These are phyloP conservation scores for Talaromyces wortmannii DNA, from an alignment of 495 filamentous ascomycete genomes.

Conservation along the genomic window DNA sequence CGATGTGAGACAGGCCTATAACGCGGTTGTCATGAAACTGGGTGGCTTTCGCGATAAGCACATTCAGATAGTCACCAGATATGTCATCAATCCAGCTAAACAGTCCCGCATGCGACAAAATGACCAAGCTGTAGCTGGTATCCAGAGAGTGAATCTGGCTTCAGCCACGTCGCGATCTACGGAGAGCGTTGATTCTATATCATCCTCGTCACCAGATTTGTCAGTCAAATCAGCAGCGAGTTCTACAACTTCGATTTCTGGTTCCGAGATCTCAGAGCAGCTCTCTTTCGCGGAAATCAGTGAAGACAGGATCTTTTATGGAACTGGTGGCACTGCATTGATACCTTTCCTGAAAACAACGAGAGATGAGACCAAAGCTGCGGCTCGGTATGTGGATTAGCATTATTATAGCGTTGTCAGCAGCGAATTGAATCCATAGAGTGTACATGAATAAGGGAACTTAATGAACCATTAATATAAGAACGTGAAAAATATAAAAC, in stretches of 20 bases:
- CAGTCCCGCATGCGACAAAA: constrained; percentile 28
- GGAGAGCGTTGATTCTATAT: not conserved
- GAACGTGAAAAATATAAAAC: too few relatives aligned
- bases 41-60: constrained; percentile 81
- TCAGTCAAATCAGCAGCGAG: too few relatives aligned
- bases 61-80: constrained; percentile 87
- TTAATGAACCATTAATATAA: not conserved
- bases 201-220: too few relatives aligned
- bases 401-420: not conserved
- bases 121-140: constrained; percentile 21
- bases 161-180: constrained; percentile 31
- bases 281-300: not conserved
- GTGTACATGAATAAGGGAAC: not conserved
- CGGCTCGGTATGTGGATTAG: constrained; percentile 17
- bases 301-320: constrained; percentile 45
- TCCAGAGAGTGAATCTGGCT: constrained; percentile 45
- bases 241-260: not conserved
- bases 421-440: too few relatives aligned
- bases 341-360: constrained; percentile 92
- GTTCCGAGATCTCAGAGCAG: constrained; percentile 15
- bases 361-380: constrained; percentile 66
- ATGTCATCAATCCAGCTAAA: constrained; percentile 67
- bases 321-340: constrained; percentile 84
- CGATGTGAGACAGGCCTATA: constrained; percentile 71
- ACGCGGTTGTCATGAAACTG: constrained; percentile 78